These are phyloP conservation scores for Boletus edulis DNA, from an alignment of 768 basidiomycete species.

Conservation along the genomic window DNA sequence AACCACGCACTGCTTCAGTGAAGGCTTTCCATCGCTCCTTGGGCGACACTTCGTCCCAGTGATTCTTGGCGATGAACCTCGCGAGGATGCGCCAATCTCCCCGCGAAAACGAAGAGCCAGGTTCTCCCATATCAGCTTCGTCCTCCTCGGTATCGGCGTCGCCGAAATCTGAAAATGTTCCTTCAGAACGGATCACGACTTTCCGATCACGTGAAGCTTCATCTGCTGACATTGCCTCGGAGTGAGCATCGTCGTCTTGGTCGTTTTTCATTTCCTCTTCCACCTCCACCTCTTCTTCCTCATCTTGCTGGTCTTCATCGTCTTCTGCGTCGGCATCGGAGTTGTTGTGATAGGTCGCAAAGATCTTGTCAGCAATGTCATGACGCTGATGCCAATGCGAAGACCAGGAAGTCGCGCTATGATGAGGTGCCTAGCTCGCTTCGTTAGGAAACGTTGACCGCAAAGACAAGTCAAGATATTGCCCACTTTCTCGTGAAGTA, in stretches of 20 bases:
- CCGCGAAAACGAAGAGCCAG: conserved; percentile 48
- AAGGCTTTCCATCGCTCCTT: conserved; percentile 59
- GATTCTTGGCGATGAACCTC: conserved; percentile 51
- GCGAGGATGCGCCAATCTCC: conserved; percentile 64
- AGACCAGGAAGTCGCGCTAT: conserved; percentile 58
- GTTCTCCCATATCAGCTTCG: conserved; percentile 48
- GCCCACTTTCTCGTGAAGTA: conserved; percentile 53
- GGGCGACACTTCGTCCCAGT: conserved; percentile 40
- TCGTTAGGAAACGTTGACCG: conserved; percentile 5
- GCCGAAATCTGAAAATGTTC: conserved; percentile 16
- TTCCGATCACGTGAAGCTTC: conserved; percentile 14
- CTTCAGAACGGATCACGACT: conserved; percentile 22
- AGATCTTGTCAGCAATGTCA: conserved; percentile 64
- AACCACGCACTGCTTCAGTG: conserved; percentile 43
- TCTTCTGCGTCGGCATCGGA: conserved; percentile 34
- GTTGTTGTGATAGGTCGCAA: conserved; percentile 34
- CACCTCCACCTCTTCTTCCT: conserved; percentile 29
- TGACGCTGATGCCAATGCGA: conserved; percentile 67
- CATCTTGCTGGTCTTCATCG: conserved; percentile 38
- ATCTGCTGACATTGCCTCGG: conserved; percentile 21
- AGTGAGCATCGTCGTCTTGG: conserved; percentile 21
- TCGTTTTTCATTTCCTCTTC: conserved; percentile 24
- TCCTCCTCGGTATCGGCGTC: conserved; percentile 28
- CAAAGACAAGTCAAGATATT: not conserved
- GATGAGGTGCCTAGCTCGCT: conserved; percentile 58